Conservation (phyloP, 1,284 basidiomycete species). For the Boletus smithii region DNA sequence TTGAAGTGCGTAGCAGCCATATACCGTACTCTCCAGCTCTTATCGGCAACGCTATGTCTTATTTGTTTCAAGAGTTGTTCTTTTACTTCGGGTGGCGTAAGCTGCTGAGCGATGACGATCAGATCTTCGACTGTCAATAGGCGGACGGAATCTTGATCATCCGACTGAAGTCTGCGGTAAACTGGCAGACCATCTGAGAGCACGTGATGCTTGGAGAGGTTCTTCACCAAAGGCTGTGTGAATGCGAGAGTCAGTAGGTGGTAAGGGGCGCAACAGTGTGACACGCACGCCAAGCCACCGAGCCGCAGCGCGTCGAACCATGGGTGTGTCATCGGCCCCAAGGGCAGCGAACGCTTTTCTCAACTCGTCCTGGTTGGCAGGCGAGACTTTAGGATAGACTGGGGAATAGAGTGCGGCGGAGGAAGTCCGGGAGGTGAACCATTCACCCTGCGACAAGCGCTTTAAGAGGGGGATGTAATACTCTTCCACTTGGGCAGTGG, state of each 20-base stretch:
- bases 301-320: constrained; percentile 96
- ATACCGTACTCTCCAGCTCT: constrained; percentile 98
- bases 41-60: constrained; percentile 85
- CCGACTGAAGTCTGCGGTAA: constrained; percentile 91
- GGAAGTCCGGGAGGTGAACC: constrained; percentile 99
- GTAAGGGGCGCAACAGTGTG: neutral
- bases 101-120: constrained; percentile 86
- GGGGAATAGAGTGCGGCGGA: constrained; percentile 93
- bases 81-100: constrained; percentile 86
- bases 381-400: constrained; percentile 81
- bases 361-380: constrained; percentile 82
- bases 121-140: constrained; percentile 95
- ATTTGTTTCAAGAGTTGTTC: constrained; percentile 88
- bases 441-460: constrained; percentile 90
- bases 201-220: constrained; percentile 76
- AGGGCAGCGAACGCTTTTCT: constrained; percentile 83
- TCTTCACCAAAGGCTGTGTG: constrained; percentile 70
- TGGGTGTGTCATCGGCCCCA: constrained; percentile 94
- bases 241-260: constrained; percentile 6
- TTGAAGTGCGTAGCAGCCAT: constrained; percentile 99
- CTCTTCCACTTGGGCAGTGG: constrained; percentile 82
- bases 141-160: constrained; percentile 98
- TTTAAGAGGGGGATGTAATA: constrained; percentile 90
- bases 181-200: constrained; percentile 88
- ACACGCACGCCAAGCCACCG: constrained; percentile 89